Conservation (phyloP, 1,139 yeast species). For the Diutina mesorugosa region DNA sequence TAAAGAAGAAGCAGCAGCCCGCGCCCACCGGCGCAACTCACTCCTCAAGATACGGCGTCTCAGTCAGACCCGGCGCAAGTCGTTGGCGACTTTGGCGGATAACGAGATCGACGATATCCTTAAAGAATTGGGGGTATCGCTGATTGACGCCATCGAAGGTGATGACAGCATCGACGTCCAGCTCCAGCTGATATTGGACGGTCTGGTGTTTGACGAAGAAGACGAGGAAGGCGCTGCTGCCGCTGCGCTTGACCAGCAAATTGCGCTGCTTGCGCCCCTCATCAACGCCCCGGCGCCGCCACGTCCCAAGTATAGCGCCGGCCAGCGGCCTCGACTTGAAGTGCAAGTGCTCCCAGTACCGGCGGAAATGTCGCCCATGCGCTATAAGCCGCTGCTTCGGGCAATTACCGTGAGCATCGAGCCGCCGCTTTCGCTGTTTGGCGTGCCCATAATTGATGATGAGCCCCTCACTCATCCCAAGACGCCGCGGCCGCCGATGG, state of each 20-base stretch:
- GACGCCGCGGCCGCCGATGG: conserved; percentile 24
- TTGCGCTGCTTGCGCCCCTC: conserved; percentile 26
- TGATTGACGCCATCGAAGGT: conserved; percentile 1
- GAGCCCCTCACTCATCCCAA: conserved; percentile 30
- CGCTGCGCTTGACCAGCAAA: conserved; percentile 22
- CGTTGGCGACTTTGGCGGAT: conserved; percentile 25
- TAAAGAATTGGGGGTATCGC: conserved; percentile 11
- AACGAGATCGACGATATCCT: conserved; percentile 29
- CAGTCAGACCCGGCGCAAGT: conserved; percentile 26
- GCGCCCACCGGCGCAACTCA: neutral
- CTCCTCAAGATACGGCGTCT: conserved; percentile 12
- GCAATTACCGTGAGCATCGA: neutral
- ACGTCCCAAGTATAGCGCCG: neutral
- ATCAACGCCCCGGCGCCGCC: conserved; percentile 13
- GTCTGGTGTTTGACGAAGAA: conserved; percentile 1
- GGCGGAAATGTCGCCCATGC: neutral
- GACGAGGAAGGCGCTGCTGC: conserved; percentile 4
- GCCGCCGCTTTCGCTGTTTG: neutral
- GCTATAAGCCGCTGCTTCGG: neutral
- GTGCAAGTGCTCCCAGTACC: neutral
- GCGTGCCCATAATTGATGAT: conserved; percentile 7
- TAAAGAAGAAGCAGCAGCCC: neutral
- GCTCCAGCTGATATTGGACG: neutral
- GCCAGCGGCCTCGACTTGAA: neutral
- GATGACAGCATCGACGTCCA: neutral